phyloP scores from a whole-genome alignment of 495 filamentous ascomycete genomes.

The Xylaria longipes region DNA sequence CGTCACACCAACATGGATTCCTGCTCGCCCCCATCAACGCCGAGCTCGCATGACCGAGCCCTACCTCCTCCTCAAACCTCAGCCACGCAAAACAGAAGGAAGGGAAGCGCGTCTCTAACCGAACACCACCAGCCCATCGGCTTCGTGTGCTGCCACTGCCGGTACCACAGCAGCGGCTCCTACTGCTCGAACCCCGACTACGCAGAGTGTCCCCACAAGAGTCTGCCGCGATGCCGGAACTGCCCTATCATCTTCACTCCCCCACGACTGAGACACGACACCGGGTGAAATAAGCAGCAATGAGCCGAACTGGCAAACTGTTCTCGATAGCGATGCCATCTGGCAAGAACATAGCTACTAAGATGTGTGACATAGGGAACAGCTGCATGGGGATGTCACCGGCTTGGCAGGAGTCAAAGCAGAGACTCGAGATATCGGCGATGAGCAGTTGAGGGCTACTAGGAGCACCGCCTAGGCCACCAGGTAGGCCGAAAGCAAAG shows the following conservation, averaged over 20 bases:
- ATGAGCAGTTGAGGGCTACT: background rate
- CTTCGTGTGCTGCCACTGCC: conserved; percentile 22
- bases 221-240: conserved; percentile 1
- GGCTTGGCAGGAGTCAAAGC: background rate
- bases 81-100: background rate
- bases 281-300: background rate
- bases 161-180: conserved; percentile 18
- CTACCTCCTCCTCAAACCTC: background rate
- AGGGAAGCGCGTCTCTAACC: background rate
- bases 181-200: conserved; percentile 22
- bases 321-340: background rate
- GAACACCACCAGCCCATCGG: conserved; percentile 18
- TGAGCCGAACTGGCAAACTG: background rate
- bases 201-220: conserved; percentile 4
- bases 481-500: background rate
- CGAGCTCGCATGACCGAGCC: background rate
- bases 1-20: background rate
- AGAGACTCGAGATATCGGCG: background rate
- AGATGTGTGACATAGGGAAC: background rate
- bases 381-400: background rate
- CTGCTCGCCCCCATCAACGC: background rate
- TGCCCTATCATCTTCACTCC: conserved; percentile 23
- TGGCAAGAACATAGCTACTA: background rate
- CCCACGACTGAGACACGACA: background rate
- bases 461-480: background rate